Conservation (phyloP, 1,284 basidiomycete species). For the Cryptococcus sp. region DNA sequence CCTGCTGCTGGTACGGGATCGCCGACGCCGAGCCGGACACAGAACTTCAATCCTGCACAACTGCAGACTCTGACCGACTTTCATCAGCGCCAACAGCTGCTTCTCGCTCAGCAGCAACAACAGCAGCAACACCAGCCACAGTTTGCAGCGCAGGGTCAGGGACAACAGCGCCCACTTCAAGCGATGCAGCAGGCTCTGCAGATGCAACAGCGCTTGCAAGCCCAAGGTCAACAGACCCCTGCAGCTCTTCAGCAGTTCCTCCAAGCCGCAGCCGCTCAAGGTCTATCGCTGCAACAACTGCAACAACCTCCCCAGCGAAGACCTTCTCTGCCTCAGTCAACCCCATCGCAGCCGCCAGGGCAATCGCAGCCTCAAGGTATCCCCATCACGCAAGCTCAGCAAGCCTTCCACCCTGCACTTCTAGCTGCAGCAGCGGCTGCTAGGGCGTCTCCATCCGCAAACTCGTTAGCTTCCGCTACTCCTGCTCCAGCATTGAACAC, state of each 20-base stretch:
- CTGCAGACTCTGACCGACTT: slow-evolving; percentile 23
- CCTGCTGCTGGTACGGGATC: slow-evolving; percentile 7
- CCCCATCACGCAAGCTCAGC: slow-evolving; percentile 9
- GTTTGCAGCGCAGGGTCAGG: slow-evolving; percentile 1
- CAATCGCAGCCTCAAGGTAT: slow-evolving; percentile 12
- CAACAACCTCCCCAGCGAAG: slow-evolving; percentile 18
- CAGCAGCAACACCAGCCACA: slow-evolving; percentile 6
- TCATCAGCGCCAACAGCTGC: slow-evolving; percentile 18
- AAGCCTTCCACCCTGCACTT: slow-evolving; percentile 10
- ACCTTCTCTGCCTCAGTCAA: slow-evolving; percentile 2
- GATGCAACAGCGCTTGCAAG: slow-evolving; percentile 12
- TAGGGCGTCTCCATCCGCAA: background rate
- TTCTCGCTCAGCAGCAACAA: slow-evolving; percentile 9
- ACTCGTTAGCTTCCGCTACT: background rate
- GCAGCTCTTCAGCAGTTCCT: slow-evolving; percentile 9
- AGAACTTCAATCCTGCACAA: slow-evolving; percentile 17
- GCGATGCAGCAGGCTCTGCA: background rate
- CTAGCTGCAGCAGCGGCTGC: slow-evolving; percentile 6
- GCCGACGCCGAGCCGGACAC: slow-evolving; percentile 7
- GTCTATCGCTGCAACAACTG: slow-evolving; percentile 16
- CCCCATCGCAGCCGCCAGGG: background rate
- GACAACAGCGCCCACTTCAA: slow-evolving; percentile 1
- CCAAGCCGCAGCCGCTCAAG: slow-evolving; percentile 6
- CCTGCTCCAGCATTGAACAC: background rate
- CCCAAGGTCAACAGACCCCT: slow-evolving; percentile 9